Evolutionary conservation across 2,329 filamentous ascomycete genomes (phyloP), one percentile per base, ranked within the genome.

Genomic region (Aureobasidium musti): DNA sequence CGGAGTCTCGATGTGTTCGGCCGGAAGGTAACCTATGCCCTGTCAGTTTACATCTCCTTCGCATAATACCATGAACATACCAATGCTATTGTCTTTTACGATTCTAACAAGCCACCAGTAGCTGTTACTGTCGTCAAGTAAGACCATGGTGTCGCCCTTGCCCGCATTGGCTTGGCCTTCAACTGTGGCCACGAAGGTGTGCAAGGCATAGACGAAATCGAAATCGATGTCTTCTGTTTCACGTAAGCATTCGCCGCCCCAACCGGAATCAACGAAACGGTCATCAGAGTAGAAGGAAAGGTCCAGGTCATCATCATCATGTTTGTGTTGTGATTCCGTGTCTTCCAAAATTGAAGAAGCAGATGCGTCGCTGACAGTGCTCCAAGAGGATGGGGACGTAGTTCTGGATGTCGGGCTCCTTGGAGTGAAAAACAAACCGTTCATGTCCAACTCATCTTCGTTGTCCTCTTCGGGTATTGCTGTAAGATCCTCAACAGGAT

Each of bases 61-160:
- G 63, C 66, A 54, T 49, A 37, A 21, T 28, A 21, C 6, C 8
- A 43, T 11, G 54, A 19, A 73, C 83, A 68, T 77, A 89, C 87
- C 87, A 78, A 99, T 99, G 76, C 92, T 98, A 77, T 91, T 96
- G 79, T 99, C 95, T 78, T 98, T 98, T 63, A 98, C 93, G 53
- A 99, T 91, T 70, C 94, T 86, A 17, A 99, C 95, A 68, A 99
- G 86, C 95, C 95, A 99, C 95, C 95, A 99, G 78, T 99, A 99
- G 80, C 93, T 98, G 81, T 99, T 99, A 80, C 92, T 98, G 74
- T 99, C 95, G 75, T 99, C 95, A 26, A 99, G 86, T 70, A 99
- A 83, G 64, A 98, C 94, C 95, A 99, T 99, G 17, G 94, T 98
- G 75, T 99, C 95, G 61, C 95, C 95, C 80, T 99, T 99, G 39